A percentile compares a stretch with the other conserved stretches of the same genome.
Conservation (phyloP, 805 yeast genomes). For the Metschnikowia sp. region DNA sequence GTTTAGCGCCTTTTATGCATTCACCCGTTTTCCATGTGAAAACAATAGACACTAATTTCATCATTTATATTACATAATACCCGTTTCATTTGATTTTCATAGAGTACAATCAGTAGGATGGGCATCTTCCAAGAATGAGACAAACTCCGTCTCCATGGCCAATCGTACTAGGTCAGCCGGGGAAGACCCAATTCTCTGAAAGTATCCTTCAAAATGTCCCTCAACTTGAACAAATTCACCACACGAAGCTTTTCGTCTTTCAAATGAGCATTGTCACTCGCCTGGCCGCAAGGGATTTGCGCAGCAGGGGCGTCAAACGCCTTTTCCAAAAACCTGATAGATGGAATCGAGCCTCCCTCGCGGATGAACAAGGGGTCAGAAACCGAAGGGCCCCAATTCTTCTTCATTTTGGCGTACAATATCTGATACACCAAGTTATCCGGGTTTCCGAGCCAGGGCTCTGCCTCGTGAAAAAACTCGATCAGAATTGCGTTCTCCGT, state of each 20-base stretch:
- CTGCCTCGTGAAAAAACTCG: constrained; percentile 76
- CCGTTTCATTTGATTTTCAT: too few relatives aligned
- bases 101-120: too few relatives aligned
- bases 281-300: constrained; percentile 95
- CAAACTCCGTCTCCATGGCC: too few relatives aligned
- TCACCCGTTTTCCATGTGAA: neutral
- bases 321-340: constrained; percentile 80
- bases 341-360: constrained; percentile 97
- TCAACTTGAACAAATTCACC: constrained; percentile 69
- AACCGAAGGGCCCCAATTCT: constrained; percentile 61
- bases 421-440: constrained; percentile 68
- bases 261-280: constrained; percentile 91
- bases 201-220: constrained; percentile 57
- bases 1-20: neutral
- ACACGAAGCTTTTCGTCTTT: constrained; percentile 82
- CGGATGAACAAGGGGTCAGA: constrained; percentile 78
- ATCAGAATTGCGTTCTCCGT: constrained; percentile 63
- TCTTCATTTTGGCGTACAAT: constrained; percentile 55
- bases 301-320: constrained; percentile 84
- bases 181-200: constrained; percentile 37
- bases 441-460: constrained; percentile 94
- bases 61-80: too few relatives aligned
- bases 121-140: too few relatives aligned
- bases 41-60: too few relatives aligned
- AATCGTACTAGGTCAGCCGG: too few relatives aligned